Conservation (phyloP, 345 rosid genomes). For the Citropsis articulata region DNA sequence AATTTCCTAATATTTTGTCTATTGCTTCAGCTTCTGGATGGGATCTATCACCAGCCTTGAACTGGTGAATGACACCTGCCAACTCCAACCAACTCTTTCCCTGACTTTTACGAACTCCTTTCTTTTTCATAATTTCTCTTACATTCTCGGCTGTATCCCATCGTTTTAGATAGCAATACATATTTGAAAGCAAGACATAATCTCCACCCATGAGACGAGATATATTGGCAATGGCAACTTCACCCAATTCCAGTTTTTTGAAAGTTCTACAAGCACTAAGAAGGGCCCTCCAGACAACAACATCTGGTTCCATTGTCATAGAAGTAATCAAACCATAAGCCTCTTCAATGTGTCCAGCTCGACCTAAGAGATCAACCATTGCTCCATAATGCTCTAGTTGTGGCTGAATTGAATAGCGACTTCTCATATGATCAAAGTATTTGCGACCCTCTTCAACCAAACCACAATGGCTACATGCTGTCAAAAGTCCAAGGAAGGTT, state of each 20-base stretch:
- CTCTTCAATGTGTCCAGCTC: constrained; percentile 69
- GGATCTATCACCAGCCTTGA: constrained; percentile 68
- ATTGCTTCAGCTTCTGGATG: constrained; percentile 61
- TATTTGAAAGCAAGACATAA: constrained; percentile 72
- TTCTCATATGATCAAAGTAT: constrained; percentile 56
- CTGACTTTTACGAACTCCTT: constrained; percentile 54
- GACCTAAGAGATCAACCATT: constrained; percentile 69
- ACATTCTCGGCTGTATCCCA: constrained; percentile 66
- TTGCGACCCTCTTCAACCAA: constrained; percentile 57
- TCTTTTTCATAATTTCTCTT: constrained; percentile 60
- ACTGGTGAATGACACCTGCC: constrained; percentile 59
- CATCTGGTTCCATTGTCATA: constrained; percentile 74
- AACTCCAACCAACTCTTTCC: constrained; percentile 87
- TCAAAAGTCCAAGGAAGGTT: constrained; percentile 63
- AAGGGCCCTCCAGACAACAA: constrained; percentile 79
- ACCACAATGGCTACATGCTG: constrained; percentile 74
- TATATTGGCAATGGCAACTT: constrained; percentile 60
- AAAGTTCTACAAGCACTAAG: constrained; percentile 71
- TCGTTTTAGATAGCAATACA: constrained; percentile 57
- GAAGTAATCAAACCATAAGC: constrained; percentile 54
- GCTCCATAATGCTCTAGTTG: constrained; percentile 78
- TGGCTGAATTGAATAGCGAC: constrained; percentile 41
- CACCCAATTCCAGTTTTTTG: constrained; percentile 49
- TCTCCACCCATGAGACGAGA: constrained; percentile 60
- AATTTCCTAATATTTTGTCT: constrained; percentile 48